Base-by-base conservation (phyloP, 805 yeast species). In the Saturnispora silvae region DNA sequence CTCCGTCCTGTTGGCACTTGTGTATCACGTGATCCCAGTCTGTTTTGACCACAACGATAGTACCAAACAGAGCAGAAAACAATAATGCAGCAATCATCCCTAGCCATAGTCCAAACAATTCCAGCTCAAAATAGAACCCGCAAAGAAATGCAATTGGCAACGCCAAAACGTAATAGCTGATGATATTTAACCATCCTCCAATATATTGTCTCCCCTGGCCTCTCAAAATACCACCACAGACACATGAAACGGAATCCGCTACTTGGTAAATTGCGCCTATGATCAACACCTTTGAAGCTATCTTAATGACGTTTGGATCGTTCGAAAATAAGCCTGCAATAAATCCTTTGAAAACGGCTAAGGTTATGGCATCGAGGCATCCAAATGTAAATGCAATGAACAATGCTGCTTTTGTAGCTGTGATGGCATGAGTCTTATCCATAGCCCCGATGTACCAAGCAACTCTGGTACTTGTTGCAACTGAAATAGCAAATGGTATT, bases 161-260 rank as follows among this genome's bases (percentile, higher is more conserved):
- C 10, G 83, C 84, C 23, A 78, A 54, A 31, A 72, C 59, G 46
- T 78, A 77, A 53, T 77, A 77, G 5, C 78, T 62, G 24, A 72
- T 41, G 44, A 77, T 53, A 41, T 74, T 75, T 24, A 75, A 66
- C 35, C 66, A 65, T 2, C 81, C 80, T 1, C 81, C 80, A 26
- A 77, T 67, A 47, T 67, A 70, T 30, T 78, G 80, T 54, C 72
- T 72, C 13, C 89, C 89, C 59, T 80, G 87, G 5, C 89, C 89
- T 52, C 92, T 67, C 37, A 81, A 61, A 42, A 83, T 68, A 13
- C 89, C 89, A 13, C 84, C 86, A 1, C 81, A 71, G 34, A 78
- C 75, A 13, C 84, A 81, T 44, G 78, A 72, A 49, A 75, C 58
- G 9, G 78, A 77, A 55, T 81, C 92, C 38, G 72, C 71, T 19